Percentiles rank a stretch among this genome's conserved stretches.
phyloP scores from a whole-genome alignment of 1,139 yeast species.

The Debaryomyces psychrophilus region DNA sequence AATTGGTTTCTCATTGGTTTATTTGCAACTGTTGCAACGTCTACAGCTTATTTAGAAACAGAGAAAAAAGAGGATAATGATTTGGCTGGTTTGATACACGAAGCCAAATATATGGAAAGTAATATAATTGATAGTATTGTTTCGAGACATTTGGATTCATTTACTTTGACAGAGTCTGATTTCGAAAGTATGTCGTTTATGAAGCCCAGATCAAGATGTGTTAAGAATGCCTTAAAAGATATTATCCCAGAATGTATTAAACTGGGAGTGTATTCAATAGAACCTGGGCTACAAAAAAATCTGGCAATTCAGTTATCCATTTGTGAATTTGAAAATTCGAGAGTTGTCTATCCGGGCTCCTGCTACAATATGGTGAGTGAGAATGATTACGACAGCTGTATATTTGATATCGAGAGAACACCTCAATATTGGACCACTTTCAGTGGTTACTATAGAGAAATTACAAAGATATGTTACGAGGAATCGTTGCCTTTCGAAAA shows the following conservation, averaged over 20 bases:
- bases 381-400: slow-evolving; percentile 34
- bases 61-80: background rate
- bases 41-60: background rate
- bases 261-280: slow-evolving; percentile 36
- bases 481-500: slow-evolving; percentile 55
- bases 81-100: background rate
- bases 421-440: slow-evolving; percentile 66
- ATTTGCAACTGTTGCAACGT: slow-evolving; percentile 2
- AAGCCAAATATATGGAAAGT: background rate
- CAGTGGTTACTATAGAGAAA: slow-evolving; percentile 57
- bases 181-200: slow-evolving; percentile 7
- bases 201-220: slow-evolving; percentile 23
- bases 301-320: slow-evolving; percentile 54
- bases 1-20: background rate
- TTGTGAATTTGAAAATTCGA: slow-evolving; percentile 56
- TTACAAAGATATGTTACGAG: slow-evolving; percentile 52
- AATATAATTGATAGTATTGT: background rate
- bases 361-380: slow-evolving; percentile 26
- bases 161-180: background rate
- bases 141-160: slow-evolving; percentile 2
- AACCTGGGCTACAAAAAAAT: slow-evolving; percentile 30
- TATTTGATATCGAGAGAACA: slow-evolving; percentile 40
- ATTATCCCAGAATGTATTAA: slow-evolving; percentile 32
- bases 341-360: slow-evolving; percentile 35
- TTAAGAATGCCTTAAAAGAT: slow-evolving; percentile 28